Evolutionary conservation across 73 alveolate species (phyloP), one percentile per base, ranked within the genome.

Genomic region (Uronychia binucleata): DNA sequence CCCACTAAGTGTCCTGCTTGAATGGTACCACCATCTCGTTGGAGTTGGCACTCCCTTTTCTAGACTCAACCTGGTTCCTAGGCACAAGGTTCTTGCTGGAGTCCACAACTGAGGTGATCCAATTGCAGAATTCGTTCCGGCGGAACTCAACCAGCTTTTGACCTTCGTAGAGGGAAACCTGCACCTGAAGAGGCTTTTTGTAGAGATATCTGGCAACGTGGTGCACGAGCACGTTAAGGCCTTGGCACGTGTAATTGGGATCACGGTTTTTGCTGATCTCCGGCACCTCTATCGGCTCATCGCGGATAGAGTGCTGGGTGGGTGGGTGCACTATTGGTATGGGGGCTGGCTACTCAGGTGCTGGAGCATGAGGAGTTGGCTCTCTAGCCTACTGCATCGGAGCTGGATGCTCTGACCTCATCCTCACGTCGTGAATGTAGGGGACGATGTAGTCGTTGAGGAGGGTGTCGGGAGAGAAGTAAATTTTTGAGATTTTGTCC

Each of bases 161-260:
- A 0, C 93, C 97, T 79, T 93, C 97, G 31, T 91, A 87, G 28
- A 96, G 59, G 33, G 96, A 79, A 0, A 96, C 93, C 74, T 86
- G 83, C 0, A 96, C 95, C 57, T 91, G 80, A 30, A 91, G 88
- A 26, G 85, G 82, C 19, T 83, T 82, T 32, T 85, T 85, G 0
- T 87, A 85, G 0, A 78, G 89, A 79, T 79, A 90, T 27, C 83
- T 58, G 25, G 82, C 60, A 25, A 92, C 91, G 58, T 88, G 84
- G 59, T 92, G 94, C 30, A 93, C 86, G 33, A 81, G 81, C 1
- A 95, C 83, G 58, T 89, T 80, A 26, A 95, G 35, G 26, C 98
- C 98, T 25, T 80, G 31, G 31, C 86, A 83, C 28, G 79, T 81
- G 57, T 89, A 89, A 31, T 83, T 83, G 1, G 95, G 95, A 74